Evolutionary conservation across 441 rosid genomes (phyloP), one percentile per base, ranked within the genome.

Genomic region (Isatis lusitanica): DNA sequence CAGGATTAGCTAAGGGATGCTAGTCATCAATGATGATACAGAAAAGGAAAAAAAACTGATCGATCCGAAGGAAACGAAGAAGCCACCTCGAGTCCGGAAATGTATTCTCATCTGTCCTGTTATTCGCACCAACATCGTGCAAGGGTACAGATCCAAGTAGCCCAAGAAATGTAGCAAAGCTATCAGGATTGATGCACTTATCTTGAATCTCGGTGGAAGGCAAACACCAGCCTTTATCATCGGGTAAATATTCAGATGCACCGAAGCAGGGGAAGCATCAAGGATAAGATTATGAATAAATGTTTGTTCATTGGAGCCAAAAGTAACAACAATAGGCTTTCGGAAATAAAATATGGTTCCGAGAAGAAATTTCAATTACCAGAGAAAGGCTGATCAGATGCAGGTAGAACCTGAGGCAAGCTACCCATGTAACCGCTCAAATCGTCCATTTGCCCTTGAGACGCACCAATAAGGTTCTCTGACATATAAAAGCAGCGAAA

Each of bases 101-200:
- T 52, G 73, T 73, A 80, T 78, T 68, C 67, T 83, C 93, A 35
- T 83, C 79, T 31, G 98, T 80, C 81, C 85, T 88, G 72, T 84
- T 60, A 82, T 79, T 79, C 73, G 87, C 88, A 83, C 83, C 86
- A 76, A 79, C 68, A 77, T 83, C 94, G 76, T 84, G 90, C 67
- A 89, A 88, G 57, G 97, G 92, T 79, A 92, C 84, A 28, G 98
- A 92, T 80, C 88, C 96, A 73, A 92, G 96, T 83, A 94, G 80
- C 68, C 91, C 91, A 74, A 94, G 89, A 79, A 92, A 87, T 83
- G 74, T 86, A 69, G 91, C 78, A 80, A 94, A 94, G 78, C 84
- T 87, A 65, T 92, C 89, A 35, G 86, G 86, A 80, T 88, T 89
- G 63, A 77, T 78, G 75, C 97, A 92, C 85, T 84, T 90, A 81